Conservation (phyloP, 768 basidiomycete genomes). For the Amanita rimosa region DNA sequence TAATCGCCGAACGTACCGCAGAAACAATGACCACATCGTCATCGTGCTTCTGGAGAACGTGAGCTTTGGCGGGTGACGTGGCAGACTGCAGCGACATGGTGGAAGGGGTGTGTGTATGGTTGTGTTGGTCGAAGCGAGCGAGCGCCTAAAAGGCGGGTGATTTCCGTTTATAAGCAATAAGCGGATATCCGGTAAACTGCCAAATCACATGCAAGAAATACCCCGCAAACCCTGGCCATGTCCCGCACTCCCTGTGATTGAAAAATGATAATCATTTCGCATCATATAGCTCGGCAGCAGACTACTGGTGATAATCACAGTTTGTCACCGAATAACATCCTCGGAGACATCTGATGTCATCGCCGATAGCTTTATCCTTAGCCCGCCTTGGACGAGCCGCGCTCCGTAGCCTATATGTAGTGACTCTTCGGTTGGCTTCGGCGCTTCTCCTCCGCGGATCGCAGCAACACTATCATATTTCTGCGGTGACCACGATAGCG, state of each 20-base stretch:
- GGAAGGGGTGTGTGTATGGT: too few species aligned
- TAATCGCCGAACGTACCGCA: constrained; percentile 85
- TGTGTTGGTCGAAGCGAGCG: background rate
- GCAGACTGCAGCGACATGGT: constrained; percentile 21
- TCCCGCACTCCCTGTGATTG: background rate
- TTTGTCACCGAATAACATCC: too few species aligned
- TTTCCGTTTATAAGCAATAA: background rate
- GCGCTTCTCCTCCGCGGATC: background rate
- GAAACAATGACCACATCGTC: constrained; percentile 87
- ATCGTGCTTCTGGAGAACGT: constrained; percentile 59
- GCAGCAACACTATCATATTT: background rate
- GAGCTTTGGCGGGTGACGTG: constrained; percentile 37
- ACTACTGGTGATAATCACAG: too few species aligned
- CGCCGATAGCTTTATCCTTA: background rate
- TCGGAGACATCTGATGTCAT: background rate
- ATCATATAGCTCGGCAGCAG: background rate
- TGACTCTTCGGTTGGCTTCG: background rate
- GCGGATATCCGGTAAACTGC: background rate
- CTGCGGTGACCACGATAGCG: too few species aligned
- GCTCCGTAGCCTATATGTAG: too few species aligned
- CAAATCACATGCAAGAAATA: background rate
- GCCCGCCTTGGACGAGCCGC: too few species aligned
- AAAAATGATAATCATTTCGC: too few species aligned
- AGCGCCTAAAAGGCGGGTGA: background rate
- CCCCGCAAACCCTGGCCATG: background rate